These are phyloP conservation scores for bread wheat (Triticum aestivum) DNA, from an alignment of 176 grass and related monocot genomes.

Conservation along the genomic window DNA sequence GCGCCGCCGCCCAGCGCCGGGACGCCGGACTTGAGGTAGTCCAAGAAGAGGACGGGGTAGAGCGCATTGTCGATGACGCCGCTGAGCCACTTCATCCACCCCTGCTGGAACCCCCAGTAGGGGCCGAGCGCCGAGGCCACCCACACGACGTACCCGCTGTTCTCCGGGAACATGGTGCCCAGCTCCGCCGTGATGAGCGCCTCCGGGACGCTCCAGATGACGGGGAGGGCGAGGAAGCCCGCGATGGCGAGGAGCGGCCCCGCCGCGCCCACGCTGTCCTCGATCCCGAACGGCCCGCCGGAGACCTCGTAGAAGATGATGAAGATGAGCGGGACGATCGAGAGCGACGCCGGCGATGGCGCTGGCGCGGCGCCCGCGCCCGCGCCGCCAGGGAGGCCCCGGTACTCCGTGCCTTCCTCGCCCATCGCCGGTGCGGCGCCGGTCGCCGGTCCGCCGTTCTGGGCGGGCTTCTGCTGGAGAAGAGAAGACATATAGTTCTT, in stretches of 20 bases:
- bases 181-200: conserved; percentile 11
- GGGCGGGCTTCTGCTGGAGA: conserved; percentile 36
- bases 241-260: conserved; percentile 57
- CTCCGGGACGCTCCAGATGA: conserved; percentile 22
- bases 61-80: conserved; percentile 18
- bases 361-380: background rate
- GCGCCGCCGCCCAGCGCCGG: background rate
- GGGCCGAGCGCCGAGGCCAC: conserved; percentile 19
- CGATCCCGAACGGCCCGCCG: conserved; percentile 68
- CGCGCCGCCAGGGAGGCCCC: conserved; percentile 19
- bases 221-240: conserved; percentile 44
- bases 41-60: background rate
- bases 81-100: conserved; percentile 13
- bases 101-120: conserved; percentile 22
- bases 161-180: conserved; percentile 23
- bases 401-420: conserved; percentile 35
- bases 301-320: conserved; percentile 94
- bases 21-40: background rate
- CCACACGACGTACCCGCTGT: conserved; percentile 10
- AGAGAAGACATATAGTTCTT: background rate
- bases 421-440: conserved; percentile 22
- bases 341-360: conserved; percentile 16
- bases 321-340: conserved; percentile 66
- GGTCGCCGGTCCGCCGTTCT: background rate
- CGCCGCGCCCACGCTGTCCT: conserved; percentile 50